Evolutionary conservation across 352 stramenopile species (phyloP), one percentile per base, ranked within the genome.

Genomic region (Peronospora destructor): DNA sequence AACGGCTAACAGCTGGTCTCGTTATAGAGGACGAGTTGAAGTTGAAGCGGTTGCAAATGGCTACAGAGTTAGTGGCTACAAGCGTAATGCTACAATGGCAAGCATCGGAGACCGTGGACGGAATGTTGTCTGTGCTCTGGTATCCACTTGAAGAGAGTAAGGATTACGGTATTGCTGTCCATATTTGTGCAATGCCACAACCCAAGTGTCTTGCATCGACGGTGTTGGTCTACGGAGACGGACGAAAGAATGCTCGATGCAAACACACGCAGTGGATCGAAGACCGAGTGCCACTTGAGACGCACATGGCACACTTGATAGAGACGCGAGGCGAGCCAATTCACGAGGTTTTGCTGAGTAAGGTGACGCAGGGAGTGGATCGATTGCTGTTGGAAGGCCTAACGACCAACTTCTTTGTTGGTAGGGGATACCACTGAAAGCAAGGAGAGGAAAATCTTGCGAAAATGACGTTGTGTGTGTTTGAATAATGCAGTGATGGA

Each of bases 321-420:
- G 21, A 64, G 6, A 14, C 16, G 8, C 39, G 61, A 14, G 53
- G 50, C 0, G 34, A 58, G 4, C 43, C 57, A 6, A 70, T 89
- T 36, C 64, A 85, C 12, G 81, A 92, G 33, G 76, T 76, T 4
- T 38, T 90, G 4, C 58, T 92, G 39, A 76, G 72, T 37, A 42
- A 45, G 16, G 11, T 21, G 6, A 56, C 34, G 6, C 32, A 19
- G 9, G 53, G 46, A 38, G 35, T 33, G 10, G 68, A 82, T 25
- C 47, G 30, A 12, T 36, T 68, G 36, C 58, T 92, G 26, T 61
- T 89, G 28, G 81, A 92, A 71, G 81, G 81, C 10, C 56, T 89
- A 16, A 76, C 85, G 41, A 84, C 74, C 44, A 92, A 92, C 49
- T 83, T 92, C 26, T 92, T 85, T 39, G 71, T 87, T 39, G 59